These are phyloP conservation scores for Colletotrichum aenigma DNA, from an alignment of 2,329 filamentous ascomycete species.

Conservation along the genomic window DNA sequence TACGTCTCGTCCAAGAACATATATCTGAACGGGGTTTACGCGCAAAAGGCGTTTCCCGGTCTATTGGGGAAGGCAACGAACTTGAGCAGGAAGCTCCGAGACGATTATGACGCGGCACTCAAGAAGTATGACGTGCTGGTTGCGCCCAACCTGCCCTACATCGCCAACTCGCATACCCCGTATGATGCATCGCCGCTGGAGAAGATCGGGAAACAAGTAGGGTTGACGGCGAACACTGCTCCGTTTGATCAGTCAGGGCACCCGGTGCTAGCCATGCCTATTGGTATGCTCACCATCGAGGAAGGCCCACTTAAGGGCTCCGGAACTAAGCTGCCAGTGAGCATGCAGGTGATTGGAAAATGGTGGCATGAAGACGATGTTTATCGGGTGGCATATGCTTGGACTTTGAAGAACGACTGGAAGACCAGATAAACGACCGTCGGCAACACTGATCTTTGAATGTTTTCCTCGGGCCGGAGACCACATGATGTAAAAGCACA, in stretches of 20 bases:
- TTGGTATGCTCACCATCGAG: constrained; percentile 1
- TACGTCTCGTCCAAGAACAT: constrained; percentile 39
- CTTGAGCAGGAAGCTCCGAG: neutral
- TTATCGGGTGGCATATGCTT: neutral
- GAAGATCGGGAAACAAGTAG: constrained; percentile 46
- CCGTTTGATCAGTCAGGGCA: constrained; percentile 56
- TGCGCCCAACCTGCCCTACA: neutral
- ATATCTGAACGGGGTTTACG: constrained; percentile 42
- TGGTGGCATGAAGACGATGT: constrained; percentile 29
- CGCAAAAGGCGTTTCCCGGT: constrained; percentile 13
- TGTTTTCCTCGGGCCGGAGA: neutral
- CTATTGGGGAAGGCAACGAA: neutral
- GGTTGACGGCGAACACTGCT: constrained; percentile 48
- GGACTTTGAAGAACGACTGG: neutral
- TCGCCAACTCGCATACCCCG: constrained; percentile 1
- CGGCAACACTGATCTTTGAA: rapidly evolving
- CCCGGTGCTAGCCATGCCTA: constrained; percentile 38
- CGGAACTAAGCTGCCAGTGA: constrained; percentile 26
- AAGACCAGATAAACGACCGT: neutral
- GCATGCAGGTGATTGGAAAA: constrained; percentile 34
- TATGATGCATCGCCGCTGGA: constrained; percentile 33
- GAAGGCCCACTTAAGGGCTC: neutral
- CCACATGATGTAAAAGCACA: neutral
- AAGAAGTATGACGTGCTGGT: neutral
- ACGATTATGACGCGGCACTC: constrained; percentile 3